phyloP scores from a whole-genome alignment of 495 filamentous ascomycete genomes.

The Neurospora tetraspora region DNA sequence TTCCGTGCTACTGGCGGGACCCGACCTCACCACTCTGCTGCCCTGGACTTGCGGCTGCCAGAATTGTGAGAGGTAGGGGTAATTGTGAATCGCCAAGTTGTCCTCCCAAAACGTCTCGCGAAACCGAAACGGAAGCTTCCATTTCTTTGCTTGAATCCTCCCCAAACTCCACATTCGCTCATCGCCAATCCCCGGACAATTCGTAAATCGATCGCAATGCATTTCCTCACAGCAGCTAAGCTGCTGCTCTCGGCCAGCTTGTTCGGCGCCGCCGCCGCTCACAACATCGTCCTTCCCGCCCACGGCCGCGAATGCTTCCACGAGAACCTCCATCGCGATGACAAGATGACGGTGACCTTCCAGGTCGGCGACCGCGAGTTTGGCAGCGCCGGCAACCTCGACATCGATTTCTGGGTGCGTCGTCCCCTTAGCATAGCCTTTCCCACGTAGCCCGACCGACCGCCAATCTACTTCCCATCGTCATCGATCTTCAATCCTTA shows the following conservation, averaged over 20 bases:
- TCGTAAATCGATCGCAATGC: conserved; percentile 16
- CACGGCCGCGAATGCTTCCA: conserved; percentile 96
- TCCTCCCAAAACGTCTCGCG: conserved; percentile 14
- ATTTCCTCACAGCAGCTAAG: conserved; percentile 31
- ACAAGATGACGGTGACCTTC: conserved; percentile 97
- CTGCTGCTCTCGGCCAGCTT: conserved; percentile 54
- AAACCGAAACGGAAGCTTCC: conserved; percentile 8
- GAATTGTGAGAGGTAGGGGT: not conserved
- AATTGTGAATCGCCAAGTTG: conserved; percentile 18
- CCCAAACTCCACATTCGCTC: conserved; percentile 5
- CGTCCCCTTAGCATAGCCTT: not conserved
- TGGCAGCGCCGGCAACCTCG: conserved; percentile 85
- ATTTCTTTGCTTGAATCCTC: not conserved
- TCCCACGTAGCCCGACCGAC: not conserved
- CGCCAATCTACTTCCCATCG: not conserved
- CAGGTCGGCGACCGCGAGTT: conserved; percentile 97
- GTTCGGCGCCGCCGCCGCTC: conserved; percentile 55
- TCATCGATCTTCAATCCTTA: not conserved
- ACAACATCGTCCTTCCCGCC: conserved; percentile 90
- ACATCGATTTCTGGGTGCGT: conserved; percentile 96
- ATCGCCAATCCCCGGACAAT: not conserved
- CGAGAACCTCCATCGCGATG: conserved; percentile 82
- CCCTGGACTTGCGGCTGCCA: not conserved
- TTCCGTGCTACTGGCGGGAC: not conserved
- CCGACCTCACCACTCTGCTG: not conserved